Conservation (phyloP, 371 early-diverging fungal genomes). For the Apophysomyces trapeziformis region DNA sequence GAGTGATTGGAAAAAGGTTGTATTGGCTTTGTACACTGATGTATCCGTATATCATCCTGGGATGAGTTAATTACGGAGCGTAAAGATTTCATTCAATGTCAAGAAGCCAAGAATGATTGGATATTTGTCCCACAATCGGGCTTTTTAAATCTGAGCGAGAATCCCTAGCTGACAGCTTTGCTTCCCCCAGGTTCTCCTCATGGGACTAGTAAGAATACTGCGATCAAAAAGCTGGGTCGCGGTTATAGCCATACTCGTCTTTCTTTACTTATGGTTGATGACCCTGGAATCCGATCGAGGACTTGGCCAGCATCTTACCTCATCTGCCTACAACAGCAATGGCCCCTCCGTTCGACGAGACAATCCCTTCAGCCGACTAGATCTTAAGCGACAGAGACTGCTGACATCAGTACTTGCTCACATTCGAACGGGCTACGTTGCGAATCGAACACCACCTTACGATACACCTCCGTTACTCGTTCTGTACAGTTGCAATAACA, state of each 20-base stretch:
- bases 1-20: too few species aligned
- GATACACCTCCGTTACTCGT: slow-evolving; percentile 49
- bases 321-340: neutral
- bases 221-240: slow-evolving; percentile 1
- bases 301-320: neutral
- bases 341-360: neutral
- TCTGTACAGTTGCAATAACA: slow-evolving; percentile 28
- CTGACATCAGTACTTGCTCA: slow-evolving; percentile 43
- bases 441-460: slow-evolving; percentile 46
- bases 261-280: neutral
- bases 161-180: too few species aligned
- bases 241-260: neutral
- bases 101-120: too few species aligned
- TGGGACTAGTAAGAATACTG: neutral
- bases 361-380: slow-evolving; percentile 18
- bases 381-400: slow-evolving; percentile 12
- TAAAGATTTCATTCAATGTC: too few species aligned
- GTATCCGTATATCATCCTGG: too few species aligned
- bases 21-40: too few species aligned
- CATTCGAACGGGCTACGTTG: slow-evolving; percentile 42
- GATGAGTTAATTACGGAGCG: too few species aligned
- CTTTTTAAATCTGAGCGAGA: too few species aligned
- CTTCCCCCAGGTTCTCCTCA: neutral
- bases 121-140: too few species aligned
- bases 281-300: neutral